A percentile compares a stretch with the other conserved stretches of the same genome.
phyloP scores from a whole-genome alignment of 176 grass and related monocot species.

The Sorghum bicolor region DNA sequence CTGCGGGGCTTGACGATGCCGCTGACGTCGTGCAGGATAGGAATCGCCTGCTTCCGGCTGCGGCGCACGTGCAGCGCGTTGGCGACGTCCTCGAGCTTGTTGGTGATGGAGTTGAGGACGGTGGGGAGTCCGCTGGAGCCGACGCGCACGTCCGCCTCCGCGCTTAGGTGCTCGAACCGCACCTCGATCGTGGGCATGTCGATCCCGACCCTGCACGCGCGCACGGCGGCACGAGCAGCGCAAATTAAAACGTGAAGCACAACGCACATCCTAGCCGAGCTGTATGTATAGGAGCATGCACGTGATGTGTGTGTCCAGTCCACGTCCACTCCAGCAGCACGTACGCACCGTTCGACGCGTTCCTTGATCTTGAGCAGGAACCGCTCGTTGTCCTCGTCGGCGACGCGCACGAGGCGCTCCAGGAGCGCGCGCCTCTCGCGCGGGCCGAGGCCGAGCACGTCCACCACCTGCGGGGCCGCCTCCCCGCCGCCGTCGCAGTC shows the following conservation, averaged over 20 bases:
- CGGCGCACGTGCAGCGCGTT: slow-evolving; percentile 62
- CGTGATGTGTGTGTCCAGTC: too few species aligned
- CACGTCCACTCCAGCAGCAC: too few species aligned
- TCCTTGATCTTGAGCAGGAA: slow-evolving; percentile 96
- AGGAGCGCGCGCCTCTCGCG: slow-evolving; percentile 53
- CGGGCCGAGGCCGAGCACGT: slow-evolving; percentile 49
- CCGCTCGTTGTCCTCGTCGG: slow-evolving; percentile 82
- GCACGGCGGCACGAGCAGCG: too few species aligned
- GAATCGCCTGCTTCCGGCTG: slow-evolving; percentile 62
- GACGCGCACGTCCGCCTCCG: slow-evolving; percentile 63
- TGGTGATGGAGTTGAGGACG: slow-evolving; percentile 70
- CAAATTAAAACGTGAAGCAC: slow-evolving; percentile 23
- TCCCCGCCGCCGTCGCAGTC: background rate
- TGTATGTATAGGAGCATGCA: too few species aligned
- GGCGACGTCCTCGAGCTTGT: slow-evolving; percentile 58
- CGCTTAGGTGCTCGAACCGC: slow-evolving; percentile 66
- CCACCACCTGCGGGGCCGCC: too few species aligned
- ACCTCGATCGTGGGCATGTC: slow-evolving; percentile 89
- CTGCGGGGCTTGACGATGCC: slow-evolving; percentile 89
- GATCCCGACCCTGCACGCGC: slow-evolving; percentile 71
- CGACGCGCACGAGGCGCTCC: slow-evolving; percentile 65
- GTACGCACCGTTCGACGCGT: slow-evolving; percentile 60
- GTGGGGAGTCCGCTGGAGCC: slow-evolving; percentile 89
- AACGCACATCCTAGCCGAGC: background rate
- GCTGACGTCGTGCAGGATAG: slow-evolving; percentile 83